Percentiles rank a stretch among this genome's conserved stretches.
These are phyloP conservation scores for Geotrichum histeridarum DNA, from an alignment of 1,139 yeast genomes.

Conservation along the genomic window DNA sequence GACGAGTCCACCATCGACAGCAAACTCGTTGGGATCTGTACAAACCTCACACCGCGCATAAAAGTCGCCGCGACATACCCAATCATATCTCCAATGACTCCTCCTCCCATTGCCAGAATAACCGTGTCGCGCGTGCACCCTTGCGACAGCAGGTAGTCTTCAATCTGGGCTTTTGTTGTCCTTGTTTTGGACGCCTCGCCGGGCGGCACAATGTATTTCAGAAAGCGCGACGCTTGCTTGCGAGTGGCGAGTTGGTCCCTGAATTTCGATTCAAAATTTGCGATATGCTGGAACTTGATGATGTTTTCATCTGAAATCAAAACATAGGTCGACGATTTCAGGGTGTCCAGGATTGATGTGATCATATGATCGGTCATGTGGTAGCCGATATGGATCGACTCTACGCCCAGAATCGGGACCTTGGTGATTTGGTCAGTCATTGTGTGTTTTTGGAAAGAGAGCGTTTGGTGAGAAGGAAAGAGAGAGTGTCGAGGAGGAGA, in stretches of 20 bases:
- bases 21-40: constrained; percentile 90
- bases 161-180: constrained; percentile 85
- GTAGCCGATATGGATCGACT: constrained; percentile 88
- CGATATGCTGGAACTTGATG: constrained; percentile 59
- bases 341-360: constrained; percentile 53
- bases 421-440: constrained; percentile 23
- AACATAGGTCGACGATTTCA: constrained; percentile 86
- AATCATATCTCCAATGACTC: constrained; percentile 98
- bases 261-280: constrained; percentile 40
- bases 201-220: constrained; percentile 75
- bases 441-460: not conserved
- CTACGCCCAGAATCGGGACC: constrained; percentile 58
- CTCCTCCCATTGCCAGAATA: constrained; percentile 94
- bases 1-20: constrained; percentile 98
- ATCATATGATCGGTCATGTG: constrained; percentile 74
- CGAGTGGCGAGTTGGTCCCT: constrained; percentile 33
- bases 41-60: constrained; percentile 95
- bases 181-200: constrained; percentile 92
- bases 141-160: constrained; percentile 75
- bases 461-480: no score
- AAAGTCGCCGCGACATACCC: constrained; percentile 98
- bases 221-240: constrained; percentile 50
- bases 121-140: constrained; percentile 97
- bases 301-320: constrained; percentile 83
- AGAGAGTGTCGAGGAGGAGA: no score